Percentiles rank a stretch among this genome's conserved stretches.
These are phyloP conservation scores for Psilocybe tampanensis DNA, from an alignment of 768 basidiomycete genomes.

Conservation along the genomic window DNA sequence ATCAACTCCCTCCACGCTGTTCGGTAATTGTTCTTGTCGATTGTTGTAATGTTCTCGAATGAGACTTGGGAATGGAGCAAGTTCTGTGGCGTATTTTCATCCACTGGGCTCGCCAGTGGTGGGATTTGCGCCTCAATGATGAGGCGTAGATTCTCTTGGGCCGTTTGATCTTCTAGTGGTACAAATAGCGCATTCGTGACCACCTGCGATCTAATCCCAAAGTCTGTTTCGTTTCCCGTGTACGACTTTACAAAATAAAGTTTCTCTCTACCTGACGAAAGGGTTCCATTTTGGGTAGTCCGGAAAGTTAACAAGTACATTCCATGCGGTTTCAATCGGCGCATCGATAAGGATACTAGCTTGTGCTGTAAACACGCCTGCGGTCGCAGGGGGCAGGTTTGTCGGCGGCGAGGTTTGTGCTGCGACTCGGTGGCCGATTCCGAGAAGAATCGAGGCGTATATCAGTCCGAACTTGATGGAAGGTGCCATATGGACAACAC, in stretches of 20 bases:
- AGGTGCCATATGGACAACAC: not conserved
- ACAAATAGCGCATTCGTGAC: slow-evolving; percentile 26
- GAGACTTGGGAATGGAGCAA: slow-evolving; percentile 27
- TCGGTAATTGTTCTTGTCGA: slow-evolving; percentile 24
- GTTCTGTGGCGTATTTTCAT: slow-evolving; percentile 27
- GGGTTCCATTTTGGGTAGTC: slow-evolving; percentile 54
- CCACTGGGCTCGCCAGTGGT: slow-evolving; percentile 30
- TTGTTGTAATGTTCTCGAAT: slow-evolving; percentile 32
- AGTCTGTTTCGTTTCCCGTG: not conserved
- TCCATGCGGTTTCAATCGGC: slow-evolving; percentile 52
- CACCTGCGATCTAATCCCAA: slow-evolving; percentile 23
- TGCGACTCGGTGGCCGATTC: slow-evolving; percentile 4
- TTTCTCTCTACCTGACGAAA: slow-evolving; percentile 26
- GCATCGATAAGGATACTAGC: slow-evolving; percentile 49
- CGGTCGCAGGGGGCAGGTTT: slow-evolving; percentile 30
- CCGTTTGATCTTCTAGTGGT: slow-evolving; percentile 25
- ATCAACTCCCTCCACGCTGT: slow-evolving; percentile 30
- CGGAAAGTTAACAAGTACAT: slow-evolving; percentile 49
- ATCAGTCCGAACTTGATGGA: slow-evolving; percentile 14
- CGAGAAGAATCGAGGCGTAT: slow-evolving; percentile 1
- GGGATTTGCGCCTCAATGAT: slow-evolving; percentile 33
- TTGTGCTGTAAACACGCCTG: slow-evolving; percentile 37
- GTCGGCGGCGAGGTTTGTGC: slow-evolving; percentile 17
- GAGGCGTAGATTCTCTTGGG: slow-evolving; percentile 23
- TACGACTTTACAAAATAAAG: not conserved